A percentile compares a stretch with the other conserved stretches of the same genome.
Evolutionary conservation across 441 rosid genomes (phyloP).

Genomic region (Populus tomentosa): DNA sequence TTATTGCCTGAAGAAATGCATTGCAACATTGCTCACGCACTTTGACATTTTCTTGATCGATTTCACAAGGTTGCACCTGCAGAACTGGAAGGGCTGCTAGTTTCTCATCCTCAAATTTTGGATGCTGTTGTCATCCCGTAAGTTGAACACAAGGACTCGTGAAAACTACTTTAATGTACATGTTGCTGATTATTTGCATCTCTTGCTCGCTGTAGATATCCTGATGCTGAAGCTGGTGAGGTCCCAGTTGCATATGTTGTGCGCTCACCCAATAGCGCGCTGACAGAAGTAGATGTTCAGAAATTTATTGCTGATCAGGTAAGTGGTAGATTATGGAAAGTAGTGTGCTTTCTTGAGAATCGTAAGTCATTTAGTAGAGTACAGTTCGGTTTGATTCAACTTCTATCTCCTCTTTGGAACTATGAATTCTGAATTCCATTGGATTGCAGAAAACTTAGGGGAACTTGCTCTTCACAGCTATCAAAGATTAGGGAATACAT

Average conservation of each 20-base stretch:
- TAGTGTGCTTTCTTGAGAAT: background rate
- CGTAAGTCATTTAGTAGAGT: background rate
- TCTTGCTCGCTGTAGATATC: conserved; percentile 45
- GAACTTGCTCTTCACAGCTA: background rate
- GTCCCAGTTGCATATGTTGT: conserved; percentile 86
- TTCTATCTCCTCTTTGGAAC: background rate
- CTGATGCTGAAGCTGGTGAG: conserved; percentile 93
- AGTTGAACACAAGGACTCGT: conserved; percentile 23
- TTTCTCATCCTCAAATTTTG: conserved; percentile 73
- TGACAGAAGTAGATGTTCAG: conserved; percentile 60
- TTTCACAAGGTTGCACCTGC: conserved; percentile 84
- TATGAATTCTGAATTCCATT: background rate
- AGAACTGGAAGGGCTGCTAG: conserved; percentile 92
- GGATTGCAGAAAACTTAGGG: background rate
- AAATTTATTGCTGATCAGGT: conserved; percentile 77
- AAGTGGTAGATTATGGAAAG: background rate
- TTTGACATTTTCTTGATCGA: background rate
- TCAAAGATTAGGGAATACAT: background rate
- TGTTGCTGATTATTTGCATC: conserved; percentile 2
- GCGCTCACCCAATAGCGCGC: conserved; percentile 56
- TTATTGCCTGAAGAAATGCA: background rate
- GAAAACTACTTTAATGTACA: background rate
- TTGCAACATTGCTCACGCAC: background rate
- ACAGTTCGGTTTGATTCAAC: background rate
- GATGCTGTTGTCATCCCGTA: conserved; percentile 91